phyloP scores from a whole-genome alignment of 768 basidiomycete genomes.

The Russula lepida region DNA sequence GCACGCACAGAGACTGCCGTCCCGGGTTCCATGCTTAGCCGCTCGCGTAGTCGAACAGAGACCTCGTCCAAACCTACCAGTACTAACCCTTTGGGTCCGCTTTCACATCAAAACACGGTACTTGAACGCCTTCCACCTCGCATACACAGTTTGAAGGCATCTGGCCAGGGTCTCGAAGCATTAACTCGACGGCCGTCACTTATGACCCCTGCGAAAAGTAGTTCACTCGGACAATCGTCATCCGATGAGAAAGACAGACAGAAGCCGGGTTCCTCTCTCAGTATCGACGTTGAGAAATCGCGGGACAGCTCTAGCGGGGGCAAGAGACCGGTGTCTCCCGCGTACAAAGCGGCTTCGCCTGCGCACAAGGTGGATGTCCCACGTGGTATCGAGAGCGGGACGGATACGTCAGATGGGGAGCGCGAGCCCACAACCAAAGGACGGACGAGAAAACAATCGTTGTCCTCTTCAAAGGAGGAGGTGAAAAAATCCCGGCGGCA shows the following conservation, averaged over 20 bases:
- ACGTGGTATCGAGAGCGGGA: slow-evolving; percentile 62
- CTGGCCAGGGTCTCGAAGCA: not conserved
- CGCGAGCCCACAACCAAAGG: slow-evolving; percentile 31
- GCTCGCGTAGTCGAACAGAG: slow-evolving; percentile 9
- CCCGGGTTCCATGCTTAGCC: not conserved
- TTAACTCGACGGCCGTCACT: not conserved
- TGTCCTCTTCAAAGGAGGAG: slow-evolving; percentile 2
- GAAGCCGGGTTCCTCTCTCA: slow-evolving; percentile 22
- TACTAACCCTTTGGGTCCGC: slow-evolving; percentile 25
- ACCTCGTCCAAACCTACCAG: slow-evolving; percentile 1
- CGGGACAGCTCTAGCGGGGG: not conserved
- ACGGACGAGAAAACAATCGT: not conserved
- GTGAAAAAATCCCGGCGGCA: slow-evolving; percentile 10
- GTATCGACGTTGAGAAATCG: slow-evolving; percentile 28
- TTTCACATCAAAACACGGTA: slow-evolving; percentile 14
- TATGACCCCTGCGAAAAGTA: not conserved
- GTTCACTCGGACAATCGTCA: slow-evolving; percentile 23
- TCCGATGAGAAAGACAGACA: slow-evolving; percentile 24
- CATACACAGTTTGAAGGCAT: slow-evolving; percentile 12
- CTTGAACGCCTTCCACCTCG: slow-evolving; percentile 21
- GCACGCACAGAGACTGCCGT: not conserved
- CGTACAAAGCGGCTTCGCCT: slow-evolving; percentile 43
- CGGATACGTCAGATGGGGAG: slow-evolving; percentile 56
- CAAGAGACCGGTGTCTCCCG: slow-evolving; percentile 25
- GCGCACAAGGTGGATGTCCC: slow-evolving; percentile 63